Evolutionary conservation across 169 alveolate genomes (phyloP), one percentile per base, ranked within the genome.

Genomic region (Plasmodium vivax): DNA sequence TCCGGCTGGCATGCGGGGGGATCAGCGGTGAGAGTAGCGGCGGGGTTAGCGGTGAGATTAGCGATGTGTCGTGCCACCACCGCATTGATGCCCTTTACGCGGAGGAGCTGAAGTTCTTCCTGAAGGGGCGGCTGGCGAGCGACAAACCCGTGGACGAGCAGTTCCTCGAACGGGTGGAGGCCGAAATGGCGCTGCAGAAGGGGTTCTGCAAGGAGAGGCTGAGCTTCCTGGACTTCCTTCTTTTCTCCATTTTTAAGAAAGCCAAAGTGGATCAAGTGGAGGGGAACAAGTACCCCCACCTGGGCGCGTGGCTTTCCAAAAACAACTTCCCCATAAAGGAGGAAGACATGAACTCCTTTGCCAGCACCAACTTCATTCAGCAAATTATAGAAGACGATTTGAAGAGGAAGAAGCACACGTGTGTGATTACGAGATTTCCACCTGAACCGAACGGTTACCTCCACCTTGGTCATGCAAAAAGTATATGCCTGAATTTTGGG

Each of bases 361-460:
- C 87, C 0, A 85, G 82, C 6, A 93, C 97, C 12, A 97, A 96
- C 74, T 97, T 97, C 93, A 96, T 97, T 12, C 95, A 95, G 62
- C 98, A 96, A 84, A 97, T 97, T n/a, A 96, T 97, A 5, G 98
- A 96, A 81, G 96, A 95, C 14, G 98, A 97, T 94, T 84, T 97
- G 51, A 95, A 93, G 38, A 95, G 81, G 27, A 97, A 98, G n/a
- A 96, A 95, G 27, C 96, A 95, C 34, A 93, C 93, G 38, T 58
- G 72, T 82, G 96, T 98, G 2, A 95, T 98, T 23, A 99, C 99
- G 2, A 96, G 99, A 92, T 99, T 99, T 96, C 99, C 99, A 8
- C 99, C 99, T n/a, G 99, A 99, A 96, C 99, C 99, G 38, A 99
- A 99, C 96, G 99, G 99, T n/a, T 99, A 98, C 85, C 97, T 99